Conservation (phyloP, 495 filamentous ascomycete genomes). For the Trichoderma asperelloides region DNA sequence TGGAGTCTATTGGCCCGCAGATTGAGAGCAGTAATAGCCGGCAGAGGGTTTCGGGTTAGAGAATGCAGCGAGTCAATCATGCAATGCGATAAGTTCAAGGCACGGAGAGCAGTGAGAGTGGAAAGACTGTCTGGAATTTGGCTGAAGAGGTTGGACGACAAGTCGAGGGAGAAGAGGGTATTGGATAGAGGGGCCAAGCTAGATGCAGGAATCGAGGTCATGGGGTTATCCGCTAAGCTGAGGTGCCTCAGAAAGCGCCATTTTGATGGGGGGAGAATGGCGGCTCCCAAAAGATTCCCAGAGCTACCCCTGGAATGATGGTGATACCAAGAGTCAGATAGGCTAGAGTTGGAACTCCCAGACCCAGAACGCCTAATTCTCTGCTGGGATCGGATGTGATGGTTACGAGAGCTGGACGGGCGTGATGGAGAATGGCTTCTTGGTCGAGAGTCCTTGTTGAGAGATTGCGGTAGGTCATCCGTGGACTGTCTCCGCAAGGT, state of each 20-base stretch:
- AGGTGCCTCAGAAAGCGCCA: slow-evolving; percentile 92
- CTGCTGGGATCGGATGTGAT: slow-evolving; percentile 51
- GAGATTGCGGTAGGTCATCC: slow-evolving; percentile 29
- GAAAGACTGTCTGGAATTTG: slow-evolving; percentile 87
- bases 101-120: slow-evolving; percentile 69
- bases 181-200: slow-evolving; percentile 75
- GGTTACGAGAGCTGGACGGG: slow-evolving; percentile 56
- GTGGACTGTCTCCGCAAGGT: slow-evolving; percentile 30
- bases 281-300: slow-evolving; percentile 57
- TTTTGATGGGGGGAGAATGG: slow-evolving; percentile 68
- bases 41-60: slow-evolving; percentile 73
- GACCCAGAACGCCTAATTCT: slow-evolving; percentile 72
- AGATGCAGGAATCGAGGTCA: slow-evolving; percentile 65
- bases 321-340: slow-evolving; percentile 56
- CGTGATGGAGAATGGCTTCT: slow-evolving; percentile 76
- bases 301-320: slow-evolving; percentile 53
- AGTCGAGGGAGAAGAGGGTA: slow-evolving; percentile 79
- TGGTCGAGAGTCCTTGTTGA: slow-evolving; percentile 36
- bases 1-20: slow-evolving; percentile 80
- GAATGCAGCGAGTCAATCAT: slow-evolving; percentile 96
- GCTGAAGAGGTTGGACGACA: slow-evolving; percentile 83
- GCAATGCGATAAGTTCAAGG: slow-evolving; percentile 87
- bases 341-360: slow-evolving; percentile 84
- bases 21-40: slow-evolving; percentile 89
- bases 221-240: slow-evolving; percentile 80